Base-by-base conservation (phyloP, 345 rosid genomes). In the Mallotus nudiflorus region DNA sequence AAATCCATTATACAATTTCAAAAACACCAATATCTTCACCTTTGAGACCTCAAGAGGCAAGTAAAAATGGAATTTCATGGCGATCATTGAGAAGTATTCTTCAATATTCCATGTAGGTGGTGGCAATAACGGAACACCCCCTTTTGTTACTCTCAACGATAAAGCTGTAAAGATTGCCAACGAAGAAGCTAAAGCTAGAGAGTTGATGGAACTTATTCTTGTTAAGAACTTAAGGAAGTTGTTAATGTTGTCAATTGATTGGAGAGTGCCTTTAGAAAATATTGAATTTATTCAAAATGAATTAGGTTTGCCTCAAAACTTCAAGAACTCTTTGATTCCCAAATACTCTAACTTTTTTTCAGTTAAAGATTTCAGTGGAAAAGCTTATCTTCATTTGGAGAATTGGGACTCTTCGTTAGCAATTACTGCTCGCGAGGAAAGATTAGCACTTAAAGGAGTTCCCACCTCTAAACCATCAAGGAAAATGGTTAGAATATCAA, bases 11-110 rank as follows among this genome's bases (percentile, higher is more conserved):
- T 92, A 65, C 91, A 90, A 67, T 75, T 89, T 0, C 93, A 89
- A 65, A 90, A 81, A 75, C 77, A 82, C 45, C 85, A 81, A 60
- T 68, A 63, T 31, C 63, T 92, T 37, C 92, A 84, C 71, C 93
- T 92, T n/a, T 79, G 93, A 35, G 91, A 95, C 85, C 96, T 95
- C 10, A 97, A 95, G 77, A 92, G 89, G 75, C 79, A 92, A 80
- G 97, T 90, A 85, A 15, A 92, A 95, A 79, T 95, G 97, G 98
- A 89, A 92, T 69, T 80, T 90, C 66, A 89, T 95, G 92, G 84
- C 88, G 69, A 67, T 84, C 62, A 85, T 95, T 74, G 93, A 90
- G 78, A 92, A 81, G 71, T 89, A 92, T 72, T 96, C 97, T 74
- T 45, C 88, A 0, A 85, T 92, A 25, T 95, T 92, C 66, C 46